These are phyloP conservation scores for Hirschfeldia incana DNA, from an alignment of 345 rosid species.

Conservation along the genomic window DNA sequence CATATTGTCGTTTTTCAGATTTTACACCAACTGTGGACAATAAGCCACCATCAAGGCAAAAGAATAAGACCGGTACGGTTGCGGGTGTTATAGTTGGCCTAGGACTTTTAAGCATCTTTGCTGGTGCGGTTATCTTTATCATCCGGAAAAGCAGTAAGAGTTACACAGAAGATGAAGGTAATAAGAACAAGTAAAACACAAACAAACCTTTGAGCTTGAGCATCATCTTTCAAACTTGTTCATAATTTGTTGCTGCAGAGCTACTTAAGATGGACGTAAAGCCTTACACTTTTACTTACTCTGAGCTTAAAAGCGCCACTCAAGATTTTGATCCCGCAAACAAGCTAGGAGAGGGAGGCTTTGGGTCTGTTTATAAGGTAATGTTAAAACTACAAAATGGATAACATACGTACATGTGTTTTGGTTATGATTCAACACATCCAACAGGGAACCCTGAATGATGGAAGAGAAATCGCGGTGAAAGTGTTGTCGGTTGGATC, in stretches of 20 bases:
- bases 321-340: slow-evolving; percentile 56
- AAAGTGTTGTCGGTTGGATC: slow-evolving; percentile 63
- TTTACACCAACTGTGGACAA: slow-evolving; percentile 61
- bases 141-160: slow-evolving; percentile 41
- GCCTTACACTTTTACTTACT: slow-evolving; percentile 59
- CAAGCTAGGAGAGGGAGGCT: slow-evolving; percentile 86
- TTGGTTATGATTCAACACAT: not conserved
- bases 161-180: slow-evolving; percentile 58
- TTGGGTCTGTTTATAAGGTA: slow-evolving; percentile 71
- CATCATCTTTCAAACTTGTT: not conserved
- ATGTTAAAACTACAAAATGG: too few species aligned
- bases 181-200: not conserved
- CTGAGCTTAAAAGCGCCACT: slow-evolving; percentile 61
- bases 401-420: too few species aligned
- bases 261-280: slow-evolving; percentile 46
- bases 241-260: slow-evolving; percentile 38
- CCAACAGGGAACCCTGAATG: slow-evolving; percentile 39
- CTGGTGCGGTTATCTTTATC: slow-evolving; percentile 30
- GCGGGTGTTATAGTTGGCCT: slow-evolving; percentile 34
- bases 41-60: slow-evolving; percentile 41
- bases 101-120: slow-evolving; percentile 38
- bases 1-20: slow-evolving; percentile 40
- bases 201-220: slow-evolving; percentile 1
- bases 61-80: slow-evolving; percentile 28
- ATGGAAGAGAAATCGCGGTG: slow-evolving; percentile 54